Conservation (phyloP, 257 asterid species). For the Petrea volubilis region DNA sequence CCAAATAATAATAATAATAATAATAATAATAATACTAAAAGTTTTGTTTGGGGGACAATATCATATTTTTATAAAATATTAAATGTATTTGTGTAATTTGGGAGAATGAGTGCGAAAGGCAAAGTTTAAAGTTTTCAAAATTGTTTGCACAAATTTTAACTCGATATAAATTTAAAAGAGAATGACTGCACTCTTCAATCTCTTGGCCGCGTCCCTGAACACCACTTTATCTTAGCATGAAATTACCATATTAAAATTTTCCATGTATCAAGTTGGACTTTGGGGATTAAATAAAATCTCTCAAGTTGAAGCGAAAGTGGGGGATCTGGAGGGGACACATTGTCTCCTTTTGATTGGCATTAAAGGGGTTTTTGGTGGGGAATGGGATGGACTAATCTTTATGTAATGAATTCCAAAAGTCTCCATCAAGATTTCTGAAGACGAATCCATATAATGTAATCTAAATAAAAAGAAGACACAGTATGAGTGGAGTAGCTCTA, state of each 20-base stretch:
- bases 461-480: background rate
- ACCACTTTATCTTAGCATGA: background rate
- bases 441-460: slow-evolving; percentile 18
- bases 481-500: slow-evolving; percentile 14
- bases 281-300: slow-evolving; percentile 16
- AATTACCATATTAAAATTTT: background rate
- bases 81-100: no score
- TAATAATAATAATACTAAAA: no score
- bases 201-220: no score
- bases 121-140: no score
- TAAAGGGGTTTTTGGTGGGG: slow-evolving; percentile 19
- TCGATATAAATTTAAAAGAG: no score
- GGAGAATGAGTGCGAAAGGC: no score
- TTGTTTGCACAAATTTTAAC: no score
- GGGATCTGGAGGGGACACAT: slow-evolving; percentile 16
- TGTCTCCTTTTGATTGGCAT: slow-evolving; percentile 35
- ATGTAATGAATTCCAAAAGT: slow-evolving; percentile 30
- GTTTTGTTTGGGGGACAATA: no score
- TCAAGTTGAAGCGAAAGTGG: slow-evolving; percentile 30
- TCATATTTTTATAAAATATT: no score
- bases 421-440: slow-evolving; percentile 29
- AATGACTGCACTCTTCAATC: no score
- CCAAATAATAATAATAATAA: no score
- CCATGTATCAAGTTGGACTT: background rate
- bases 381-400: slow-evolving; percentile 29